Base-by-base conservation (phyloP, 495 filamentous ascomycete genomes). In the Aspergillus carlsbadensis region DNA sequence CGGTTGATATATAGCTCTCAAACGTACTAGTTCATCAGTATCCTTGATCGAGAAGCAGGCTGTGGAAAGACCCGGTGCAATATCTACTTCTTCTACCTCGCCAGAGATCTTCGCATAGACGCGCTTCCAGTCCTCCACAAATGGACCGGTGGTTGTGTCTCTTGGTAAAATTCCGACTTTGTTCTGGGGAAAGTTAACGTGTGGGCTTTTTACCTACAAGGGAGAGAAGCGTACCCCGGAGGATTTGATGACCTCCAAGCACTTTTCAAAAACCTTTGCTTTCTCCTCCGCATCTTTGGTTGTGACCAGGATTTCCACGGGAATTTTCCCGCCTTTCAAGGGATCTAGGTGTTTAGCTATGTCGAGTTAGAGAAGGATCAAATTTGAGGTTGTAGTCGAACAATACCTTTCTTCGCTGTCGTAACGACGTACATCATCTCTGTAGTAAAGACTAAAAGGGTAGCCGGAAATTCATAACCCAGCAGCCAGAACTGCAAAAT, bases 381-480 rank as follows among this genome's bases (percentile, higher is more conserved):
- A 24, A 3, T 47, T 24, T 18, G 29, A 0, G 26, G n/a, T 35
- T 24, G 1, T 11, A 46, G 56, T 37, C 5, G 44, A 21, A 15
- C 42, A 70, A 56, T 66, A 94, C 92, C 92, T 85, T 99, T 99
- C 75, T 99, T 99, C 17, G 90, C 86, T 10, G 94, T 98, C 2
- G 95, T 98, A 52, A 98, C 86, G 47, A 97, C 84, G 69, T 91
- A 93, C 58, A 98, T 75, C 50, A 83, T 81, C 51, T 98, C 95
- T 47, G 84, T 82, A 10, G 95, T 97, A 63, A 98, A 81, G 41
- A 99, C 79, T 72, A 99, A 87, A 37, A 98, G 79, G 0, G 94
- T 98, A 13, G 94, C 91, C 40, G 94, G 94, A 64, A 99, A 99
- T 68, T 99, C 94, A 79, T 98, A 99, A 60, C 94, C 94, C 56